Evolutionary conservation across 2,329 filamentous ascomycete species (phyloP).

Genomic region (Cladosporium colombiae): DNA sequence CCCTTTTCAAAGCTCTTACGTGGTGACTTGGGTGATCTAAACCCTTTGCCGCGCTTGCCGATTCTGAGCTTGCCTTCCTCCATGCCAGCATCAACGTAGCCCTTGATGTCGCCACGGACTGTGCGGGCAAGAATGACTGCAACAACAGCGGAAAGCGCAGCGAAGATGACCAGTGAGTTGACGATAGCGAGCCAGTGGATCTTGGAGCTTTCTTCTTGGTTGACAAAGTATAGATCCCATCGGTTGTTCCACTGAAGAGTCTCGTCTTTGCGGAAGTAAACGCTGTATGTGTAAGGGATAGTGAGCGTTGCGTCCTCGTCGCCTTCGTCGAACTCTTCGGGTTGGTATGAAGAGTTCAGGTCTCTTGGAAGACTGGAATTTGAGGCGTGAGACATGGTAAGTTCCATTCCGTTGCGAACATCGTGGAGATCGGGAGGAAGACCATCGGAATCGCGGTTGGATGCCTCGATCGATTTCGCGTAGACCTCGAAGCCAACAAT

Average conservation of each 20-base stretch:
- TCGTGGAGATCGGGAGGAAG: constrained; percentile 69
- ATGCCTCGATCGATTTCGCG: constrained; percentile 73
- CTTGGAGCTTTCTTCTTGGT: constrained; percentile 76
- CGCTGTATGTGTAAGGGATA: constrained; percentile 84
- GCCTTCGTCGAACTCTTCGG: constrained; percentile 54
- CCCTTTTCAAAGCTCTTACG: constrained; percentile 55
- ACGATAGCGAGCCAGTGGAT: constrained; percentile 88
- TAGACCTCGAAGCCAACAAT: constrained; percentile 90
- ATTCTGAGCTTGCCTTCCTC: constrained; percentile 66
- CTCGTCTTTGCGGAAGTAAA: constrained; percentile 84
- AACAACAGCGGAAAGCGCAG: constrained; percentile 74
- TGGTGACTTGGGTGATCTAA: constrained; percentile 46
- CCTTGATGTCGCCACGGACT: constrained; percentile 75
- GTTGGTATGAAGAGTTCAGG: constrained; percentile 63
- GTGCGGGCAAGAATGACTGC: constrained; percentile 80
- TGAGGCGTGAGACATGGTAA: constrained; percentile 66
- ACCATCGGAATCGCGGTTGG: constrained; percentile 61
- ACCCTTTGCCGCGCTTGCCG: constrained; percentile 52
- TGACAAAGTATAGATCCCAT: constrained; percentile 89
- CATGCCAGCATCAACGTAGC: constrained; percentile 63
- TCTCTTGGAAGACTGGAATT: constrained; percentile 50
- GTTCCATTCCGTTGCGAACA: constrained; percentile 65
- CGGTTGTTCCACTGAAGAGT: constrained; percentile 78
- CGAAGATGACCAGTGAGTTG: constrained; percentile 82
- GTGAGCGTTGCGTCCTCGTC: constrained; percentile 67